Percentiles rank a stretch among this genome's conserved stretches.
Evolutionary conservation across 2,329 filamentous ascomycete species (phyloP).

Genomic region (Cercospora sp.): DNA sequence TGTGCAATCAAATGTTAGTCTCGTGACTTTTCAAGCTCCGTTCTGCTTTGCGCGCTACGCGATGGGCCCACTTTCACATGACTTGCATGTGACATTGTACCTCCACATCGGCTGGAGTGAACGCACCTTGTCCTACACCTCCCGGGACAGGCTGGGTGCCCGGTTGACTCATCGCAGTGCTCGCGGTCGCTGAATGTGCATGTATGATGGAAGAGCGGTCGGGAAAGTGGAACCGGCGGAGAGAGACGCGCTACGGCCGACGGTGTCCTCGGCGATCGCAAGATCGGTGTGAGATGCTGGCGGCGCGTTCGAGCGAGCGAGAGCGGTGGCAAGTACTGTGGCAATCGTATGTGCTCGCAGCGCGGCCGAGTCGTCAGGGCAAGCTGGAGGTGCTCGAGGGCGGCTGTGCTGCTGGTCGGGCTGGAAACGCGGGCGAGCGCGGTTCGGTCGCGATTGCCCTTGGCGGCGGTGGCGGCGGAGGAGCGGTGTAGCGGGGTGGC

Average conservation of each 20-base stretch:
- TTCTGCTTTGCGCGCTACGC: background rate
- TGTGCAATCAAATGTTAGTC: constrained; percentile 8
- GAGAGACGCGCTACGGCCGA: background rate
- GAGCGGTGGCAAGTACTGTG: background rate
- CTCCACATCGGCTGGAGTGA: constrained; percentile 1
- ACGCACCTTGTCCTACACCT: constrained; percentile 31
- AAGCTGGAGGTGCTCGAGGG: constrained; percentile 7
- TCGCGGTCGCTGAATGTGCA: constrained; percentile 24
- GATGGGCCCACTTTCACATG: constrained; percentile 16
- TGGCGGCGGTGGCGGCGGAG: background rate
- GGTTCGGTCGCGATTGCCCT: constrained; percentile 16
- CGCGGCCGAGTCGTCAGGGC: background rate
- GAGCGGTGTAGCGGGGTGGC: background rate
- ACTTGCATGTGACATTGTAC: constrained; percentile 16
- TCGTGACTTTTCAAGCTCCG: background rate
- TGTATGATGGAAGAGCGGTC: constrained; percentile 17
- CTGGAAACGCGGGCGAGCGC: constrained; percentile 15
- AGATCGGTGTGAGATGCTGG: background rate
- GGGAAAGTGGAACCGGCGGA: constrained; percentile 7
- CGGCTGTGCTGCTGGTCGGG: constrained; percentile 11
- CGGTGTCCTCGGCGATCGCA: constrained; percentile 4
- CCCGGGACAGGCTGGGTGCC: constrained; percentile 29
- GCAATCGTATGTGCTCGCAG: constrained; percentile 1
- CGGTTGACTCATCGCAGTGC: constrained; percentile 33
- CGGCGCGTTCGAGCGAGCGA: constrained; percentile 9